Conservation (phyloP, 2,329 filamentous ascomycete species). For the Neurospora crassa region DNA sequence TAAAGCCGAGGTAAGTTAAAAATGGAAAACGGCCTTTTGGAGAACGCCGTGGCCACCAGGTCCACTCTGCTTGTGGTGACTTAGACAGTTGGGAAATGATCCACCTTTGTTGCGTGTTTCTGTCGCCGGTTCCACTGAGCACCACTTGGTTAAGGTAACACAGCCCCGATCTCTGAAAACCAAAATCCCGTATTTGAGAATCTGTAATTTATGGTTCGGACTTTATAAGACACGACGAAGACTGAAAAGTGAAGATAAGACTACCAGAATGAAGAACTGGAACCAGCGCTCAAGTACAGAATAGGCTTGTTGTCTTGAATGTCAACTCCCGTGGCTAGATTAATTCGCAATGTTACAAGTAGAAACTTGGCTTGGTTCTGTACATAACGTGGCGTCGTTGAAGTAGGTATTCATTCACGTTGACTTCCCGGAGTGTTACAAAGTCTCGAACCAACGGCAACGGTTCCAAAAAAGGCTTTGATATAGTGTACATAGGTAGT, state of each 20-base stretch:
- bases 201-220: not conserved
- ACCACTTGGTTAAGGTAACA: not conserved
- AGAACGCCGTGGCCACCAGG: not conserved
- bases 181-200: not conserved
- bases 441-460: not conserved
- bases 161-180: not conserved
- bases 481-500: not conserved
- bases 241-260: not conserved
- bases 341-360: not conserved
- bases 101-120: not conserved
- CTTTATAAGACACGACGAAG: not conserved
- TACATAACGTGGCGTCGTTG: not conserved
- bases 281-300: not conserved
- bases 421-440: not conserved
- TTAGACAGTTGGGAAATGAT: not conserved
- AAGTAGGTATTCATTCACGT: not conserved
- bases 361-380: not conserved
- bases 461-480: not conserved
- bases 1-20: not conserved
- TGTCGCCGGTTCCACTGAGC: not conserved
- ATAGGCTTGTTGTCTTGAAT: not conserved
- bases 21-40: not conserved
- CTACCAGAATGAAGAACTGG: not conserved
- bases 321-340: not conserved
- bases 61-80: not conserved